Evolutionary conservation across 805 yeast genomes (phyloP), one percentile per base, ranked within the genome.

Genomic region (Candida nanaspora): DNA sequence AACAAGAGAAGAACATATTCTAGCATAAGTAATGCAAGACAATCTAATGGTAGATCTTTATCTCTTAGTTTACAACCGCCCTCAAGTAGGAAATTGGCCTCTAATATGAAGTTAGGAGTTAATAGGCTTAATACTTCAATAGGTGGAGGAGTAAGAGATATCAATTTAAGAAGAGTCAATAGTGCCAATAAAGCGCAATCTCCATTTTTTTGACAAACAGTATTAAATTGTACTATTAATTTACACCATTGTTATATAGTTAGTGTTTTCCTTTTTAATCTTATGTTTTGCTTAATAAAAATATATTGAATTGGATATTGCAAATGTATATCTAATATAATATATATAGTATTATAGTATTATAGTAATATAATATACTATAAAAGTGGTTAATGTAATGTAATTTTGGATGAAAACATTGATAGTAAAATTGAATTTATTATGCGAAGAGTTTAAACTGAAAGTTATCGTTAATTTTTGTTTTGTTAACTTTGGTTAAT

Each of bases 41-140:
- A 31, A 15, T 16, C 11, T 9, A 28, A 26, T 16, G 19, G 21
- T 10, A 37, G 42, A 21, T 26, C 43, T 15, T 26, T 38, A 32
- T 39, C 43, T 3, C 16, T 41, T 21, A 25, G 15, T 34, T 34
- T 34, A n/a, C 32, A 39, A 23, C 42, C 42, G 9, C 42, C 39
- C 5, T 25, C 39, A 7, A 35, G 29, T 25, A 36, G 29, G 20
- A 21, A 16, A 14, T 13, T 20, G 16, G 18, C 6, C 5, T 14
- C 40, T 4, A 26, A 4, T 9, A 3, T 33, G 16, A 39, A n/a
- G 28, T n/a, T 22, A 28, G 26, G 18, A 15, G n/a, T 29, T n/a
- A 29, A 29, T 29, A 10, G 32, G 16, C 18, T 29, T 3, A 29
- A 18, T 16, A 31, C 25, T n/a, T 33, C 26, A 13, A 21, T 26